These are phyloP conservation scores for Silene uniflora DNA, from an alignment of 148 eudicot genomes.

Conservation along the genomic window DNA sequence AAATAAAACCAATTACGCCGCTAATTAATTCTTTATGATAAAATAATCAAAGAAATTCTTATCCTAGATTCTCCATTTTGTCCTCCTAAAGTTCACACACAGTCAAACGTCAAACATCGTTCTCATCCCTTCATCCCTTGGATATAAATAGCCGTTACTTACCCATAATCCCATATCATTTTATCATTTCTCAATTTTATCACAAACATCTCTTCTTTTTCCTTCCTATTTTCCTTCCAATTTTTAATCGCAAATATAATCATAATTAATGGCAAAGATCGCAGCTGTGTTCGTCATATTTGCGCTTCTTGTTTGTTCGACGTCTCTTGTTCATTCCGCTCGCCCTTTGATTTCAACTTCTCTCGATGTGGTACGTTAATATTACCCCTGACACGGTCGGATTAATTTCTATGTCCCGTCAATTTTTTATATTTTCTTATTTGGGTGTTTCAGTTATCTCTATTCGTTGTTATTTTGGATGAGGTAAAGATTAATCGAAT, in stretches of 20 bases:
- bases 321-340: conserved; percentile 9
- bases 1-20: conserved; percentile 6
- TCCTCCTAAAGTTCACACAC: conserved; percentile 11
- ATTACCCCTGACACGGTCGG: neutral
- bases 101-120: conserved; percentile 10
- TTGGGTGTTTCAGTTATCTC: too few species aligned
- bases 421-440: too few species aligned
- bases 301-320: conserved; percentile 19
- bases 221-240: neutral
- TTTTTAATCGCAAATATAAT: neutral
- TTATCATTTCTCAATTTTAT: neutral
- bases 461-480: too few species aligned
- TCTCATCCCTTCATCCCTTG: conserved; percentile 1
- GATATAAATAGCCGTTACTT: conserved; percentile 13
- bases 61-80: conserved; percentile 4
- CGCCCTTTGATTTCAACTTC: conserved; percentile 16
- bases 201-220: neutral
- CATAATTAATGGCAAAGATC: conserved; percentile 17
- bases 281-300: conserved; percentile 1
- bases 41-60: neutral
- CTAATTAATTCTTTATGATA: neutral
- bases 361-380: conserved; percentile 13
- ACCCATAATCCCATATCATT: neutral
- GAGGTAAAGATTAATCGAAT: too few species aligned
- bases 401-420: too few species aligned